These are phyloP conservation scores for Solanum piurae DNA, from an alignment of 257 asterid genomes.

Conservation along the genomic window DNA sequence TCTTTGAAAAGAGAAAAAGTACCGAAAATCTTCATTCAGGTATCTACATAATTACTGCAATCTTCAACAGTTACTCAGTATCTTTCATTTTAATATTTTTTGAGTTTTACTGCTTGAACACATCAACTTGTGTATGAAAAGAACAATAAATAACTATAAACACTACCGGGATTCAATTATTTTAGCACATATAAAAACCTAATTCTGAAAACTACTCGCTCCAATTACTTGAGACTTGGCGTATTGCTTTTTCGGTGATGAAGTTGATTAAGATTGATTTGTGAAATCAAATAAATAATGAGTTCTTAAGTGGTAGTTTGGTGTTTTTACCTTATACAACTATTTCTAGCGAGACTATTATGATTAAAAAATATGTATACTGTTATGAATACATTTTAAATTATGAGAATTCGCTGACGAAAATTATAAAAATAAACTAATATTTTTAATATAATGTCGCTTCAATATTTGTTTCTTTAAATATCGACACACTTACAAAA, in stretches of 20 bases:
- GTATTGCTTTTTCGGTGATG: neutral
- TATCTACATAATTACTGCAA: neutral
- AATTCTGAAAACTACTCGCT: neutral
- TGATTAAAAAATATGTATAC: neutral
- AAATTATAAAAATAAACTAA: too few species aligned
- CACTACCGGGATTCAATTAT: neutral
- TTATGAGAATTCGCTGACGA: neutral
- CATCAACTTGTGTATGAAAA: neutral
- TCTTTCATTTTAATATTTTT: neutral
- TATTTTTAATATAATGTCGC: too few species aligned
- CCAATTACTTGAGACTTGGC: neutral
- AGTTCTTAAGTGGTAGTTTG: neutral
- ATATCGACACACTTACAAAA: too few species aligned
- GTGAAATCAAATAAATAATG: neutral
- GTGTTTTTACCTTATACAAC: neutral
- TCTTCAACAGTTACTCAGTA: neutral
- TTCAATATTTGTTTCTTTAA: neutral
- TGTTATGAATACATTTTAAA: neutral
- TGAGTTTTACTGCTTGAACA: neutral
- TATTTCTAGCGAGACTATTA: neutral
- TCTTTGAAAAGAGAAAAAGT: neutral
- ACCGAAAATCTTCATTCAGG: neutral
- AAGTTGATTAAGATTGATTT: neutral
- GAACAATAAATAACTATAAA: neutral
- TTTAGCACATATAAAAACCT: neutral